Conservation (phyloP, 2,329 filamentous ascomycete species). For the Periconia digitata region DNA sequence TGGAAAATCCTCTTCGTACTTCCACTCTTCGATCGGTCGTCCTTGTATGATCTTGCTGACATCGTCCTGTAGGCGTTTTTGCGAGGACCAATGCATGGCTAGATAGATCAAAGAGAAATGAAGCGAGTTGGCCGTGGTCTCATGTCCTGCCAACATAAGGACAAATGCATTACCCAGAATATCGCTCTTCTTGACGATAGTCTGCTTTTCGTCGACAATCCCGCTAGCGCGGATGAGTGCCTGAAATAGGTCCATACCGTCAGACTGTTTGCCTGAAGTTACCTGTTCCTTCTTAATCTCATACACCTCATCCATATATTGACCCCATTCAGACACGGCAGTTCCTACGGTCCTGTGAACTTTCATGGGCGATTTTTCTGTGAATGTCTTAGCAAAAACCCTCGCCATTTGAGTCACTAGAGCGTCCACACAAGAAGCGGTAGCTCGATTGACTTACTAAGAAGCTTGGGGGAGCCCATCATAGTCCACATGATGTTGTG, state of each 20-base stretch:
- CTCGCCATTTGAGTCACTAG: not conserved
- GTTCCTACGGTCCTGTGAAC: conserved; percentile 55
- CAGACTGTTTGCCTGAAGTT: conserved; percentile 35
- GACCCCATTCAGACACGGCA: conserved; percentile 64
- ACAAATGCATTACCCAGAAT: conserved; percentile 71
- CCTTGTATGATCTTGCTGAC: conserved; percentile 66
- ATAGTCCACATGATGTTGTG: conserved; percentile 66
- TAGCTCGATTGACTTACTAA: conserved; percentile 39
- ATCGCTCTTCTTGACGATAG: conserved; percentile 48
- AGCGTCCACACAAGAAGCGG: not conserved
- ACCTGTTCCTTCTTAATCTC: conserved; percentile 59
- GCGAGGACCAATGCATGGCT: conserved; percentile 64
- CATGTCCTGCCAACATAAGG: conserved; percentile 72
- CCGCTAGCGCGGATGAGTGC: conserved; percentile 39
- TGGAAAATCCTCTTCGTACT: conserved; percentile 68
- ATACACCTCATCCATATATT: conserved; percentile 71
- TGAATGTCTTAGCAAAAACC: not conserved
- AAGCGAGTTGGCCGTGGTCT: conserved; percentile 75
- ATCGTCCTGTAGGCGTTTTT: conserved; percentile 68
- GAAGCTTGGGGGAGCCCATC: conserved; percentile 61
- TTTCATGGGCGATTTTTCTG: conserved; percentile 45
- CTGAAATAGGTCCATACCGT: conserved; percentile 60
- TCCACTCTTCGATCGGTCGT: conserved; percentile 63
- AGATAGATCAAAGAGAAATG: conserved; percentile 71
- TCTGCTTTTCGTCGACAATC: conserved; percentile 38